Evolutionary conservation across 768 basidiomycete species (phyloP).

Genomic region (Collybia mongolica): DNA sequence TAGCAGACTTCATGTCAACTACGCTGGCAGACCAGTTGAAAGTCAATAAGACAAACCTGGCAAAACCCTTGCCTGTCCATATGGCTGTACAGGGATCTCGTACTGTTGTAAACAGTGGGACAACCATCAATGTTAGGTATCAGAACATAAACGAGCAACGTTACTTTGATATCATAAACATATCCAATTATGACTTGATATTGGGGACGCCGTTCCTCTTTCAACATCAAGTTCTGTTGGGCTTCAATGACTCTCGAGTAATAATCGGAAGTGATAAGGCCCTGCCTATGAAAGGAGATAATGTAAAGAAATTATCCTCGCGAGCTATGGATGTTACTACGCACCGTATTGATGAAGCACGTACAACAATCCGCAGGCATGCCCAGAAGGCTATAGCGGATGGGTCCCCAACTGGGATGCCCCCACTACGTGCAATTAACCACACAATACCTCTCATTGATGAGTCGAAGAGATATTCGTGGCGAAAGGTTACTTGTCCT

Average conservation of each 20-base stretch:
- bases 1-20: conserved; percentile 40
- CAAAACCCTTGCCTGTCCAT: conserved; percentile 29
- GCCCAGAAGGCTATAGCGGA: conserved; percentile 15
- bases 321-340: conserved; percentile 5
- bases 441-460: conserved; percentile 30
- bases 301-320: conserved; percentile 6
- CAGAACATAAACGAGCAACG: conserved; percentile 27
- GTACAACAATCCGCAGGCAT: background rate
- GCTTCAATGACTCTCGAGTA: conserved; percentile 9
- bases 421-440: conserved; percentile 29
- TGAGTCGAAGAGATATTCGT: conserved; percentile 20
- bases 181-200: conserved; percentile 37
- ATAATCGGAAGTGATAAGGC: conserved; percentile 18
- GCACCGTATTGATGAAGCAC: conserved; percentile 7
- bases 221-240: conserved; percentile 23
- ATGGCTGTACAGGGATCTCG: conserved; percentile 40
- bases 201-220: conserved; percentile 37
- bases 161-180: conserved; percentile 34
- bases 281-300: conserved; percentile 15
- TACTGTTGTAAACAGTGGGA: conserved; percentile 28
- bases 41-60: conserved; percentile 21
- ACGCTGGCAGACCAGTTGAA: conserved; percentile 35
- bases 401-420: conserved; percentile 23
- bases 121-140: conserved; percentile 25
- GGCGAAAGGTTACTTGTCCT: conserved; percentile 34